Evolutionary conservation across 768 basidiomycete species (phyloP).

Genomic region (Tulasnella sp.): DNA sequence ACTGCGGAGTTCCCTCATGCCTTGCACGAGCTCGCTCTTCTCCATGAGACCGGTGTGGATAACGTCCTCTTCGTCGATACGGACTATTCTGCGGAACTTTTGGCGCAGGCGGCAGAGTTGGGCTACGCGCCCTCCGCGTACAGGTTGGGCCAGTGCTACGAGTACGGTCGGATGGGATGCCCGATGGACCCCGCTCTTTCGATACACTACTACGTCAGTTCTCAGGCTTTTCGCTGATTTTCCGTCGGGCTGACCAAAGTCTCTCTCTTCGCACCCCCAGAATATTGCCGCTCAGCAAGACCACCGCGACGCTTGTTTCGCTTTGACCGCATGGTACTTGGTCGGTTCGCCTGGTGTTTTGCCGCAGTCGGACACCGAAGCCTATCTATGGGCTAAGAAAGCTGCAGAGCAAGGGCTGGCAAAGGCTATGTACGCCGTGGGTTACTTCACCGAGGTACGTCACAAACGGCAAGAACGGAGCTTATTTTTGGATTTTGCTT

Average conservation of each 20-base stretch:
- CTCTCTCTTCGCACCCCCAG: conserved; percentile 30
- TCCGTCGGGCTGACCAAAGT: background rate
- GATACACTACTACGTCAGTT: conserved; percentile 96
- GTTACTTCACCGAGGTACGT: conserved; percentile 80
- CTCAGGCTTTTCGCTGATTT: background rate
- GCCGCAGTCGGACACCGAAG: conserved; percentile 97
- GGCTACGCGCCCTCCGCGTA: conserved; percentile 95
- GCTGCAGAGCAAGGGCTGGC: conserved; percentile 84
- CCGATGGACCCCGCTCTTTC: conserved; percentile 94
- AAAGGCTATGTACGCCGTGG: conserved; percentile 97
- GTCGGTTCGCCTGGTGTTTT: conserved; percentile 96
- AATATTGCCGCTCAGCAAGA: conserved; percentile 97
- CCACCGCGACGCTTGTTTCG: conserved; percentile 95
- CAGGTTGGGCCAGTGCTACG: conserved; percentile 94
- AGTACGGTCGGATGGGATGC: conserved; percentile 98
- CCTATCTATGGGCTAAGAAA: conserved; percentile 93
- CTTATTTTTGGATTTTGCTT: background rate
- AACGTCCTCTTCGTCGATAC: conserved; percentile 95
- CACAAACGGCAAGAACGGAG: background rate
- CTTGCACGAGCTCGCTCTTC: conserved; percentile 81
- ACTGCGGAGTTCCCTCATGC: conserved; percentile 98
- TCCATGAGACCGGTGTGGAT: conserved; percentile 94
- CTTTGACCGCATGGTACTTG: conserved; percentile 97
- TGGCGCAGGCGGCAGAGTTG: conserved; percentile 91
- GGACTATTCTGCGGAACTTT: conserved; percentile 87